phyloP scores from a whole-genome alignment of 192 early-diverging fungal genomes.

The Linnemannia elongata region DNA sequence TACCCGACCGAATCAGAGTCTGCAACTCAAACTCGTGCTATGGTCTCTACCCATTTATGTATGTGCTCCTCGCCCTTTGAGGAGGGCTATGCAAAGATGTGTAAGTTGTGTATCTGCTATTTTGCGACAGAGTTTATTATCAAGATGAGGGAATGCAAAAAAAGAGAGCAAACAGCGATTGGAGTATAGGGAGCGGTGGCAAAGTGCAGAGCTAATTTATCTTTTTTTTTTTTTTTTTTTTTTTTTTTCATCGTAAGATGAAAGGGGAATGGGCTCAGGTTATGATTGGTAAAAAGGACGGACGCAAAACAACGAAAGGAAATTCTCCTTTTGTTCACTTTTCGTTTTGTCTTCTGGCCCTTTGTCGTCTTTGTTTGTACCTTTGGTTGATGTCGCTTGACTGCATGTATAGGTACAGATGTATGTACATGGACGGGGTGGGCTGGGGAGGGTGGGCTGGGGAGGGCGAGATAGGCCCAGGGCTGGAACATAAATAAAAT shows the following conservation, averaged over 20 bases:
- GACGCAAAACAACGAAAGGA: not conserved
- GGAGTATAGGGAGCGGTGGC: not conserved
- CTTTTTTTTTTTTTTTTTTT: too few species aligned
- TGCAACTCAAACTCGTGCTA: not conserved
- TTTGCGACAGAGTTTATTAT: not conserved
- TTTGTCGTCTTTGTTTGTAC: too few species aligned
- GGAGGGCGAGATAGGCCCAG: not conserved
- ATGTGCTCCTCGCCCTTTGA: not conserved
- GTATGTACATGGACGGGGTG: too few species aligned
- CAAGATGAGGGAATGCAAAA: not conserved
- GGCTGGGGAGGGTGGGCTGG: too few species aligned
- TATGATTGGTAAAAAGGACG: too few species aligned
- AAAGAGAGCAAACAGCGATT: not conserved
- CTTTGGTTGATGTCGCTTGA: too few species aligned
- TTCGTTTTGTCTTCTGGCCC: not conserved
- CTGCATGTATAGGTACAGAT: too few species aligned
- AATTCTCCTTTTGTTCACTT: not conserved
- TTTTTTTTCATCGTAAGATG: too few species aligned
- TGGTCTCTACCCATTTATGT: not conserved
- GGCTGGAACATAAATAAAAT: not conserved
- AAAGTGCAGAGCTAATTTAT: not conserved
- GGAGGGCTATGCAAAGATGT: not conserved
- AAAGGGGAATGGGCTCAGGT: not conserved
- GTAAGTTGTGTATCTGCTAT: not conserved
- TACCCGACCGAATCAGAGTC: not conserved